Evolutionary conservation across 2,329 filamentous ascomycete genomes (phyloP), one percentile per base, ranked within the genome.

Genomic region (Colletotrichum sp.): DNA sequence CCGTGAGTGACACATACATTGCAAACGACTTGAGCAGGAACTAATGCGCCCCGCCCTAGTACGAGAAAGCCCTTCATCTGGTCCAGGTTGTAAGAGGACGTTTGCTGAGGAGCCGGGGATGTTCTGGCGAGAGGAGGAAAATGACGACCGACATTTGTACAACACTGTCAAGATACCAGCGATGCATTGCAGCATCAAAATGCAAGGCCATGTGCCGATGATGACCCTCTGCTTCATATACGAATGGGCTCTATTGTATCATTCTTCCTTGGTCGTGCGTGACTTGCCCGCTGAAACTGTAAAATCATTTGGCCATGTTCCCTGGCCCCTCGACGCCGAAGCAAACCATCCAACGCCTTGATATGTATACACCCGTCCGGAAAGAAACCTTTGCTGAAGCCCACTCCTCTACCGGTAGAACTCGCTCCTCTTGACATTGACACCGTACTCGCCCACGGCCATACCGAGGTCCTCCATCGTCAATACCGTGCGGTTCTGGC

Each of bases 401-500:
- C 15, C n/a, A 58, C 36, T 28, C 22, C 15, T 25, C 81, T 80
- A 98, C 80, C 96, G 91, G 85, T 99, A 99, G 83, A 98, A 99
- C 87, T 99, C 97, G 82, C 96, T 96, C 78, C 97, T 91, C 91
- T 98, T 98, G 69, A 98, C 94, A 83, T 98, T 99, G 68, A 99
- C 96, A 2, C 97, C 97, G 83, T 98, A 99, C 88, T 99, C 97
- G 36, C 95, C 95, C 34, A 98, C 96, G 2, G 97, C 97, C 96
- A 98, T 98, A 18, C 97, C 97, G 80, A 99, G 85, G 84, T 99
- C 97, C 86, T 99, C 97, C 97, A 99, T 98, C 1, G 97, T 98
- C 77, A 99, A 89, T 71, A 99, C 96, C 22, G 97, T 98, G 78
- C 96, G 91, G 78, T 97, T 98, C 87, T 97, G 95, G 71, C 93